A percentile compares a stretch with the other conserved stretches of the same genome.
phyloP scores from a whole-genome alignment of 1,284 basidiomycete genomes.

The Tilletia caries region DNA sequence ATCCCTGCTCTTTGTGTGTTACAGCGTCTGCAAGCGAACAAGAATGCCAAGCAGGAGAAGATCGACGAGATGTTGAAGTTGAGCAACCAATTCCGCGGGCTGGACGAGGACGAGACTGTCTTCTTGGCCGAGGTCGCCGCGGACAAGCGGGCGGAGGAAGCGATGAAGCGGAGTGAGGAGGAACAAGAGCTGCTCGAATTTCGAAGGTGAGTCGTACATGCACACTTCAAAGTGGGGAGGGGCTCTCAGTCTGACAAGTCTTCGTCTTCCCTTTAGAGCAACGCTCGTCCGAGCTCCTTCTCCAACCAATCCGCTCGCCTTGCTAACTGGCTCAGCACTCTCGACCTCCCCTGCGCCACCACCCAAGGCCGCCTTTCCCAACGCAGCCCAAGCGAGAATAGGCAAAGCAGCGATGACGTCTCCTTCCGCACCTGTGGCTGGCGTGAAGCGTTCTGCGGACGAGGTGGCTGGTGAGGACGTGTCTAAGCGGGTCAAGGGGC shows the following conservation, averaged over 20 bases:
- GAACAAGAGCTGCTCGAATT: conserved; percentile 34
- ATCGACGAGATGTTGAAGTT: conserved; percentile 44
- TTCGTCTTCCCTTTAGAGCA: background rate
- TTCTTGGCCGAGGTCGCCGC: conserved; percentile 39
- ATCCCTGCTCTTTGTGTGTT: background rate
- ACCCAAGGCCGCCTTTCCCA: background rate
- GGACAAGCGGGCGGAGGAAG: conserved; percentile 24
- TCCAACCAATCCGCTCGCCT: background rate
- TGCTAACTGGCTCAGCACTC: conserved; percentile 1
- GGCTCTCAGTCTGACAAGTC: background rate
- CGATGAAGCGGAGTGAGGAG: conserved; percentile 22
- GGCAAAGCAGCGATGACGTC: background rate
- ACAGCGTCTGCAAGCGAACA: conserved; percentile 33
- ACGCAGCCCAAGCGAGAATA: background rate
- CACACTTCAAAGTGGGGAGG: too few species aligned
- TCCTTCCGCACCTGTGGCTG: background rate
- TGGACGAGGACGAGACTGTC: conserved; percentile 44
- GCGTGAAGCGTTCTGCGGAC: background rate
- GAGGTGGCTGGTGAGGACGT: background rate
- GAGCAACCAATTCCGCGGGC: conserved; percentile 47
- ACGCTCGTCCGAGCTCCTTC: background rate
- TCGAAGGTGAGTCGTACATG: conserved; percentile 19
- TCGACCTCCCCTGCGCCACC: background rate
- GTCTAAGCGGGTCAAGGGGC: background rate
- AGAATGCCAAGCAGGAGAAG: conserved; percentile 42